Conservation (phyloP, 2,329 filamentous ascomycete species). For the Chalaropsis ovoidea region DNA sequence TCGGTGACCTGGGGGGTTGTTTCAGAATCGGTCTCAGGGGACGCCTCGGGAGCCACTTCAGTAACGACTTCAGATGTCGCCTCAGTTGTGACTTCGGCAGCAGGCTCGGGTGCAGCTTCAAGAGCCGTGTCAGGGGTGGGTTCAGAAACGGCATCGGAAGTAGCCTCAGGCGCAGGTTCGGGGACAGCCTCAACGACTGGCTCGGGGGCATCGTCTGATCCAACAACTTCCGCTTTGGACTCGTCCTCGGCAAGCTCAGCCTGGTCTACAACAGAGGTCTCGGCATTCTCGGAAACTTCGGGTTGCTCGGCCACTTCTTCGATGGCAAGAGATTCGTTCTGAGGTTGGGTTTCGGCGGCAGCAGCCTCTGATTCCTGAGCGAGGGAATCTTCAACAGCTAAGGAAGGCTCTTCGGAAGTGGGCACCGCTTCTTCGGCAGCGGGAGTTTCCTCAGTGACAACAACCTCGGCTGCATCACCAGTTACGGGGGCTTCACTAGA, state of each 20-base stretch:
- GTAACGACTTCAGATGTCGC: too few species aligned
- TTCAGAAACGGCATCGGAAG: neutral
- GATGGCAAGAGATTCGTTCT: neutral
- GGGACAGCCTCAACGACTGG: neutral
- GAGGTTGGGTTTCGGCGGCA: neutral
- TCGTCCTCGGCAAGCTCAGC: neutral
- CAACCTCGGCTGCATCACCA: neutral
- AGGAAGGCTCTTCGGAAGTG: conserved; percentile 14
- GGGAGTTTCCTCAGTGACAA: neutral
- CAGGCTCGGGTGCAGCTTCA: neutral
- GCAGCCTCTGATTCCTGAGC: neutral
- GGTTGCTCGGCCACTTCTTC: too few species aligned
- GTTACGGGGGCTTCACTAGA: neutral
- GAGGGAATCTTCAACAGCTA: neutral
- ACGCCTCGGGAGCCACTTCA: too few species aligned
- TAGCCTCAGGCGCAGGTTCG: neutral
- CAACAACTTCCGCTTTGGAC: neutral
- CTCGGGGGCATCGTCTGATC: neutral
- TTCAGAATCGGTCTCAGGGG: neutral
- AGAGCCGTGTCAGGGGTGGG: neutral
- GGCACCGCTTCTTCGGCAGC: conserved; percentile 15
- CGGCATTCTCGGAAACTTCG: too few species aligned
- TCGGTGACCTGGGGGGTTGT: too few species aligned
- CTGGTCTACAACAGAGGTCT: too few species aligned
- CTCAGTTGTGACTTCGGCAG: neutral